Base-by-base conservation (phyloP, 2,329 filamentous ascomycete genomes). In the Clonostachys byssicola region DNA sequence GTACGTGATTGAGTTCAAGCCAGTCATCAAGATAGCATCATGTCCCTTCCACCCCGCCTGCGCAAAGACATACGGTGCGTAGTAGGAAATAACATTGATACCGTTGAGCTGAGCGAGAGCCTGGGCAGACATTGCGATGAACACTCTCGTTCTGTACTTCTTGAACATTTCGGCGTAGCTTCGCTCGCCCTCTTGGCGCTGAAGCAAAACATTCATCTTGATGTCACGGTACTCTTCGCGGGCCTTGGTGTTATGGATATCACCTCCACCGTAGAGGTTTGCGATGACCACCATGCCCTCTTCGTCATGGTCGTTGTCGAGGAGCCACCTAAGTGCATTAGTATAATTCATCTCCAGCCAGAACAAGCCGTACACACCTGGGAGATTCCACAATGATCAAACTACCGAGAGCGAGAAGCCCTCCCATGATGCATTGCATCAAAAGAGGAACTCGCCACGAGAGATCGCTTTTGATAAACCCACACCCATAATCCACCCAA, bases 31-130 rank as follows among this genome's bases (percentile, higher is more conserved):
- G 53, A 97, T 88, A 6, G 94, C 94, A 49, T 90, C 79, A 55
- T 92, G 89, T 30, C 92, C 94, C 47, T 82, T 71, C 94, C 92
- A 97, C n/a, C 94, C 92, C 36, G 94, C 94, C 50, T 92, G 92
- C 68, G 96, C 92, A 60, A 99, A 97, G 14, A 97, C 92, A 47
- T 95, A 83, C 0, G 94, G 94, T 1, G 94, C 94, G 63, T 99
- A 99, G 75, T 97, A 99, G 2, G 92, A 97, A 53, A 99, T 99
- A 63, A 99, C 94, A 69, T 99, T 99, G 73, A 99, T 99, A 54
- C 94, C 94, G 71, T 97, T 97, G 46, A 99, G 82, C 69, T 99
- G 94, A 30, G 94, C 94, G 54, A 99, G 81, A 6, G 86, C 91
- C 68, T 97, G 94, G 5, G 94, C 94, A 34, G 92, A 97, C 94